Evolutionary conservation across 768 basidiomycete genomes (phyloP).

Genomic region (Tylopilus balloui): DNA sequence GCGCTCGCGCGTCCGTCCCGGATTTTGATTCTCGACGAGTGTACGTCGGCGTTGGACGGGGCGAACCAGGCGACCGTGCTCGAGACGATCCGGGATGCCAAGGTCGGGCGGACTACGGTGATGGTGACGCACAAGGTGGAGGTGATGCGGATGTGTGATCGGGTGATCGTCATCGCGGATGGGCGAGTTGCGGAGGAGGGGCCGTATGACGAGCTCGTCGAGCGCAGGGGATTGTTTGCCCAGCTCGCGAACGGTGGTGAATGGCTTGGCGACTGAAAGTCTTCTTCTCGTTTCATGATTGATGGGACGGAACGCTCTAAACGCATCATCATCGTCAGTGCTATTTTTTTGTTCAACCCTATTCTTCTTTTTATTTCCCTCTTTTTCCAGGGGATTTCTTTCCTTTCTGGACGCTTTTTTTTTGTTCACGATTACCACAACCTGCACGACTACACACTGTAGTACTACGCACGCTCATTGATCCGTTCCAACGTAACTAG

Average conservation of each 20-base stretch:
- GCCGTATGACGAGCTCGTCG: constrained; percentile 65
- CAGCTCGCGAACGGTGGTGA: constrained; percentile 77
- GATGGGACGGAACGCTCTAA: background rate
- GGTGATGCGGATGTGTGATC: constrained; percentile 90
- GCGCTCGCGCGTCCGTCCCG: constrained; percentile 73
- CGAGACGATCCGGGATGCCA: constrained; percentile 63
- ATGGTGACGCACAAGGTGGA: constrained; percentile 92
- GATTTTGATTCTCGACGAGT: constrained; percentile 88
- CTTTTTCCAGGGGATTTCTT: background rate
- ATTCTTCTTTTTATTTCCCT: background rate
- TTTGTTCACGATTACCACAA: background rate
- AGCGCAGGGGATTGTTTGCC: constrained; percentile 66
- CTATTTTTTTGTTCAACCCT: background rate
- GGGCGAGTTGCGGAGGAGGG: constrained; percentile 79
- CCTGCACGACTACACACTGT: constrained; percentile 21
- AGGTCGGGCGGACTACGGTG: constrained; percentile 73
- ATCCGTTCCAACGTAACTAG: background rate
- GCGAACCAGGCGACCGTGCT: constrained; percentile 81
- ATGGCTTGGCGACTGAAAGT: constrained; percentile 39
- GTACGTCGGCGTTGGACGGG: constrained; percentile 86
- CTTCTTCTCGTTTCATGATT: background rate
- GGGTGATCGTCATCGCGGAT: constrained; percentile 76
- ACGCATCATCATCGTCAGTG: background rate
- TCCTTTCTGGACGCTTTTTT: background rate
- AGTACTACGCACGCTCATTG: constrained; percentile 25